Conservation (phyloP, 306 rosid genomes). For the Lathyrus tuberosus region DNA sequence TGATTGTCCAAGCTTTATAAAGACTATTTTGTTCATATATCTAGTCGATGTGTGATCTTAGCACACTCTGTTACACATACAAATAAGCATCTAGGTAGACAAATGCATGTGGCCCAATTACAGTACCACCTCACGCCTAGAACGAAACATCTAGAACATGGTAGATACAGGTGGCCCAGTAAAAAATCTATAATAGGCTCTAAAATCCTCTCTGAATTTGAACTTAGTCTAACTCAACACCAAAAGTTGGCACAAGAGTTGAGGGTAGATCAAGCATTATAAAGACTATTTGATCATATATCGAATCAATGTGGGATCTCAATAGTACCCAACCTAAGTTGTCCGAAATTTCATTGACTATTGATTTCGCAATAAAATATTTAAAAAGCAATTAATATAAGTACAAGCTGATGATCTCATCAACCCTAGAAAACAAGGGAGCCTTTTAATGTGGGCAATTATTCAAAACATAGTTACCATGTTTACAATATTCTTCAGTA, state of each 20-base stretch:
- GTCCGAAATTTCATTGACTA: slow-evolving; percentile 1
- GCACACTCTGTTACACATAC: neutral
- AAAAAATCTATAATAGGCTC: neutral
- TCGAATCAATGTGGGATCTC: neutral
- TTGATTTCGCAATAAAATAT: slow-evolving; percentile 3
- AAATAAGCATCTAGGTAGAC: neutral
- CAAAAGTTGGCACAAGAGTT: neutral
- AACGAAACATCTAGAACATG: neutral
- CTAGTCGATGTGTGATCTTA: neutral
- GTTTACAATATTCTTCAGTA: neutral
- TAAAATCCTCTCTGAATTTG: neutral
- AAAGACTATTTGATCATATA: neutral
- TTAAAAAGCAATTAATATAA: slow-evolving; percentile 4
- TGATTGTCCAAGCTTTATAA: neutral
- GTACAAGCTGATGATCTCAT: slow-evolving; percentile 1
- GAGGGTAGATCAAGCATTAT: neutral
- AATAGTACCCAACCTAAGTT: neutral
- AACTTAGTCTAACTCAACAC: neutral
- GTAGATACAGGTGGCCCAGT: neutral
- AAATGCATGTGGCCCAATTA: neutral
- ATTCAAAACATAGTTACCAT: neutral
- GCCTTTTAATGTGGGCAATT: neutral
- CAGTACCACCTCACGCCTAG: neutral
- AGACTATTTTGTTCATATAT: neutral
- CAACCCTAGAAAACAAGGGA: slow-evolving; percentile 2